phyloP scores from a whole-genome alignment of 163 green algal genomes.

The Botryococcus braunii region DNA sequence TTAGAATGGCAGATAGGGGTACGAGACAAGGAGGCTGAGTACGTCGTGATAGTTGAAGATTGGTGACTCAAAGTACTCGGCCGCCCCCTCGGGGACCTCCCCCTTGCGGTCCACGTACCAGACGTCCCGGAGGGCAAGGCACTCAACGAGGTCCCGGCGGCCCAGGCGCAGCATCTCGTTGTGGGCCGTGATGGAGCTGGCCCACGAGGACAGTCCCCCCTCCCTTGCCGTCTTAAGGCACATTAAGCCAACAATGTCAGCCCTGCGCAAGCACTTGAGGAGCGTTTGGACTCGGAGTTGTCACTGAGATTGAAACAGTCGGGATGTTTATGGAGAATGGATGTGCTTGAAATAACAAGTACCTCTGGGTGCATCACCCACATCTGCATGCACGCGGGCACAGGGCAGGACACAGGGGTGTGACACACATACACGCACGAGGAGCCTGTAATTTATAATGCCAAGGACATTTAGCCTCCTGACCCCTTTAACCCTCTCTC shows the following conservation, averaged over 20 bases:
- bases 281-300: too few relatives aligned
- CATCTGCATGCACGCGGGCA: slow-evolving; percentile 13
- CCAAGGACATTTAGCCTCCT: too few relatives aligned
- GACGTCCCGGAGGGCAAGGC: slow-evolving; percentile 26
- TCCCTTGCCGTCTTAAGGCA: slow-evolving; percentile 54
- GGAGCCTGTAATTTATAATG: too few relatives aligned
- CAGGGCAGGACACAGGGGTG: slow-evolving; percentile 17
- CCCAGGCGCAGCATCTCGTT: slow-evolving; percentile 56
- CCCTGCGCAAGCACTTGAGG: too few relatives aligned
- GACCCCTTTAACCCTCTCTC: too few relatives aligned
- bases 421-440: too few relatives aligned
- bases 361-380: too few relatives aligned
- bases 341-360: neutral
- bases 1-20: too few relatives aligned
- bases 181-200: slow-evolving; percentile 50
- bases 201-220: slow-evolving; percentile 52
- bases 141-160: slow-evolving; percentile 38
- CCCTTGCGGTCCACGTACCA: slow-evolving; percentile 75
- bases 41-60: slow-evolving; percentile 52
- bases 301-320: too few relatives aligned
- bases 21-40: too few relatives aligned
- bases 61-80: slow-evolving; percentile 60
- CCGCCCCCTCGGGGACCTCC: slow-evolving; percentile 60
- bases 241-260: slow-evolving; percentile 57
- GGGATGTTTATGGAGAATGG: neutral